Percentiles rank a stretch among this genome's conserved stretches.
Conservation (phyloP, 169 alveolate species). For the Cryptosporidium bovis region DNA sequence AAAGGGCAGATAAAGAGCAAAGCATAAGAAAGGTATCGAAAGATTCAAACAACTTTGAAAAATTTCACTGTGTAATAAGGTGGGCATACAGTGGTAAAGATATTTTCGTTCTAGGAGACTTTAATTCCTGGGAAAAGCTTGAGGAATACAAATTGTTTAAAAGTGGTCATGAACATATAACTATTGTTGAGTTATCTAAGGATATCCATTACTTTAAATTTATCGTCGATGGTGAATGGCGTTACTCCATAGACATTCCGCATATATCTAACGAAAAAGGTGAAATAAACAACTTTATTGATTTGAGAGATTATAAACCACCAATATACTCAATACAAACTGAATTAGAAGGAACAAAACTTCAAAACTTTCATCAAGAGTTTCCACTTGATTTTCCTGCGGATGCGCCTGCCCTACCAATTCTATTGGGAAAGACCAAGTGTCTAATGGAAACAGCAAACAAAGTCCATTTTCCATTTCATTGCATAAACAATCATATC, state of each 20-base stretch:
- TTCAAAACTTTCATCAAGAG: constrained; percentile 37
- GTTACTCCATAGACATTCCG: constrained; percentile 38
- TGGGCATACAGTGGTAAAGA: constrained; percentile 65
- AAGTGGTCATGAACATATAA: constrained; percentile 64
- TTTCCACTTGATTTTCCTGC: constrained; percentile 64
- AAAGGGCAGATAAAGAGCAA: too few relatives aligned
- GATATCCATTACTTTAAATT: constrained; percentile 54
- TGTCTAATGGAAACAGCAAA: constrained; percentile 48
- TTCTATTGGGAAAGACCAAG: constrained; percentile 47
- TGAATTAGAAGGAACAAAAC: background rate
- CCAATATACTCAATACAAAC: constrained; percentile 10
- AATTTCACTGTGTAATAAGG: constrained; percentile 42
- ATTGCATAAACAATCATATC: constrained; percentile 58
- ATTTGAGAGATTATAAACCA: constrained; percentile 25
- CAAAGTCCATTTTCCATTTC: constrained; percentile 51
- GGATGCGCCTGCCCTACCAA: constrained; percentile 70
- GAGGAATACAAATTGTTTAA: constrained; percentile 39
- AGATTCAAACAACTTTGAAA: background rate
- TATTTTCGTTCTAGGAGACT: constrained; percentile 48
- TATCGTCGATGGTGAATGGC: constrained; percentile 74
- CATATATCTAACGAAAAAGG: constrained; percentile 34
- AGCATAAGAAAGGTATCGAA: background rate
- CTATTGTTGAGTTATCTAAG: constrained; percentile 32
- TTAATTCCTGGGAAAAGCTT: constrained; percentile 45
- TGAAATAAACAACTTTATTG: constrained; percentile 19